A percentile compares a stretch with the other conserved stretches of the same genome.
Conservation (phyloP, 148 eudicot species). For the Arctostaphylos glauca region DNA sequence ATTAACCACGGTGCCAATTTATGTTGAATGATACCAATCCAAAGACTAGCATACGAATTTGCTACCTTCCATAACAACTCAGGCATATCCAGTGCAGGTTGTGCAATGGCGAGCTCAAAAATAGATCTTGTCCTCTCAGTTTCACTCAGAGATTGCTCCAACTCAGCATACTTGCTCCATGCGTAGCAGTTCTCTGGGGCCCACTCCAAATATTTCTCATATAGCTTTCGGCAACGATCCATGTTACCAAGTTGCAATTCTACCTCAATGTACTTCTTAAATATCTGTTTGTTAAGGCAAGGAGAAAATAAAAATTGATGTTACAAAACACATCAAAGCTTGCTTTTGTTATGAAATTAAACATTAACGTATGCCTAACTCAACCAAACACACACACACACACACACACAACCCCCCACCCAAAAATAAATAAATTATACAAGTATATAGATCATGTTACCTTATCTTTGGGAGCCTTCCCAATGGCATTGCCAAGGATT, state of each 20-base stretch:
- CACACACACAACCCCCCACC: background rate
- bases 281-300: conserved; percentile 46
- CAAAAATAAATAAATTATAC: background rate
- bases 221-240: conserved; percentile 80
- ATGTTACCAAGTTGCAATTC: conserved; percentile 87
- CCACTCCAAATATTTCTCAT: conserved; percentile 92
- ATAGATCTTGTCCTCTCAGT: conserved; percentile 85
- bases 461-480: conserved; percentile 95
- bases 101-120: conserved; percentile 92
- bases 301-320: background rate
- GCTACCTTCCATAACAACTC: conserved; percentile 90
- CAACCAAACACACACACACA: too few relatives aligned
- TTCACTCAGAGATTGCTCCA: conserved; percentile 80
- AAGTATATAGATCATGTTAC: conserved; percentile 24
- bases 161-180: conserved; percentile 89
- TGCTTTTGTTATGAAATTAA: background rate
- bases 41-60: background rate
- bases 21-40: background rate
- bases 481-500: conserved; percentile 89
- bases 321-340: background rate
- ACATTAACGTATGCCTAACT: background rate
- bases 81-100: conserved; percentile 93
- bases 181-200: conserved; percentile 93
- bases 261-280: conserved; percentile 91
- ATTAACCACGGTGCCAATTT: background rate